Base-by-base conservation (phyloP, 2,329 filamentous ascomycete species). In the Catunica adiposa region DNA sequence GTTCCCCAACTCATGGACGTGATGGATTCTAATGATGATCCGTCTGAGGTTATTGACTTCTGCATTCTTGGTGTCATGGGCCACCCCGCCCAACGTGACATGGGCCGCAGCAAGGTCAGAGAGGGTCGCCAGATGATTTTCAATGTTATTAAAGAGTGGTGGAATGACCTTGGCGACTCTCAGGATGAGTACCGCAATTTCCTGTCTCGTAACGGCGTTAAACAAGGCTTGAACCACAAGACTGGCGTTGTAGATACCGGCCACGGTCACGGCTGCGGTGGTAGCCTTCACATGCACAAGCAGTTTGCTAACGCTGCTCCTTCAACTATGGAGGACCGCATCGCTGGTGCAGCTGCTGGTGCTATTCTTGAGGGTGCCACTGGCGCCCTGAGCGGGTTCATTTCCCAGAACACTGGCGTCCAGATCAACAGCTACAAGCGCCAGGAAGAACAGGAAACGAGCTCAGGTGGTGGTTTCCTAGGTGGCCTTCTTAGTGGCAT, bases 1-100 rank as follows among this genome's bases (percentile, higher is more conserved):
- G 87, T 95, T 14, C 90, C 90, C 7, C 88, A 94, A 67, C 71
- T 96, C 59, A 92, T 96, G 71, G 73, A 85, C 37, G 86, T 83
- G 63, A 94, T 89, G 80, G 89, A 96, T 63, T 53, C 54, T 11
- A 77, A 95, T 61, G 81, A 90, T 42, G 85, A 94, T 62, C 70
- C 87, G 42, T 74, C 86, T 59, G 76, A 79, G 56, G 80, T 83
- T 2, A 73, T 92, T 61, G 78, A 83, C 64, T 80, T 83, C 59
- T 89, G 96, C 67, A 80, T 94, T 64, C 70, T 79, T 51, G 89
- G 87, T 59, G 82, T 95, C 37, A 79, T 96, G 67, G 87, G 95
- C 64, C 89, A 96, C 68, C 90, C 89, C 1, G 87, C 88, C 51
- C 82, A 88, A 62, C 82, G 84, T 56, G 70, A 80, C 8, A 71